A percentile compares a stretch with the other conserved stretches of the same genome.
Evolutionary conservation across 805 yeast species (phyloP).

Genomic region (Barnettozyma sucrosica): DNA sequence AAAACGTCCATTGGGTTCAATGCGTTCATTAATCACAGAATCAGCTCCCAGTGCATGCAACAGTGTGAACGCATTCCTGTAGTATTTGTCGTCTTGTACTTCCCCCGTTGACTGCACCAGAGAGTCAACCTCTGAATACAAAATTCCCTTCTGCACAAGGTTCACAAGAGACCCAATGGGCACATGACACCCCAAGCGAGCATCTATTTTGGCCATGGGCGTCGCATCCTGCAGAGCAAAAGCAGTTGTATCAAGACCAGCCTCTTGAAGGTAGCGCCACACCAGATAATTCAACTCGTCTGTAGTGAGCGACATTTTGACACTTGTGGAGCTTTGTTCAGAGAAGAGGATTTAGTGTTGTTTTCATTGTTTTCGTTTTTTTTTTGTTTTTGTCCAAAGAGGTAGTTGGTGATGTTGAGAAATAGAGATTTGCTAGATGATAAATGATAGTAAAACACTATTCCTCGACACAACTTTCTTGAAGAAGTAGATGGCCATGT

Average conservation of each 20-base stretch:
- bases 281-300: slow-evolving; percentile 83
- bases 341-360: neutral
- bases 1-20: slow-evolving; percentile 28
- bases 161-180: slow-evolving; percentile 80
- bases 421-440: neutral
- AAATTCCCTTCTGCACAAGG: slow-evolving; percentile 79
- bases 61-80: slow-evolving; percentile 37
- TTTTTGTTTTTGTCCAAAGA: neutral
- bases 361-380: neutral
- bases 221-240: slow-evolving; percentile 76
- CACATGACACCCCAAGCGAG: slow-evolving; percentile 41
- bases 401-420: neutral
- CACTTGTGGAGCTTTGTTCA: neutral
- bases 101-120: slow-evolving; percentile 36
- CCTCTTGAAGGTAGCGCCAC: slow-evolving; percentile 89
- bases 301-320: slow-evolving; percentile 69
- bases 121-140: slow-evolving; percentile 67
- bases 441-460: neutral
- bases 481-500: too few species aligned
- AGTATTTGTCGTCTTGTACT: slow-evolving; percentile 19
- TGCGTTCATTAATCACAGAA: slow-evolving; percentile 27
- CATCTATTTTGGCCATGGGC: slow-evolving; percentile 51
- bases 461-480: neutral
- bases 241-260: slow-evolving; percentile 71
- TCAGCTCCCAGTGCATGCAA: slow-evolving; percentile 49